These are phyloP conservation scores for Pleurotus tuber-regium DNA, from an alignment of 768 basidiomycete species.

Conservation along the genomic window DNA sequence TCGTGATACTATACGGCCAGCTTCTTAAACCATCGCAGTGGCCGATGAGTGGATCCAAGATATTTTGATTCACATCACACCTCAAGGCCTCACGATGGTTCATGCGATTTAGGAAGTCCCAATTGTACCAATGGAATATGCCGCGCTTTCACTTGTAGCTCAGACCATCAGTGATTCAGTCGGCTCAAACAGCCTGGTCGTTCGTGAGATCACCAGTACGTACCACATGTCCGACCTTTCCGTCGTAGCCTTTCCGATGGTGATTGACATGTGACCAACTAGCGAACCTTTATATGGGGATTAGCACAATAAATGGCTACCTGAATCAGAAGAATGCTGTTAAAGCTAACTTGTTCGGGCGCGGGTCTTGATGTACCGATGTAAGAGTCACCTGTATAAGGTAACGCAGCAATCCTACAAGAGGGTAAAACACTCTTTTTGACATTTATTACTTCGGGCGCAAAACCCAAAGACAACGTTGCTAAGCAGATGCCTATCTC, in stretches of 20 bases:
- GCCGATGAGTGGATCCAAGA: constrained; percentile 9
- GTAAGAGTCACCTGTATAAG: not conserved
- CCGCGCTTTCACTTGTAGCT: constrained; percentile 22
- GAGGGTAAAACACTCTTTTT: not conserved
- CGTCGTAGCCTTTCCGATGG: constrained; percentile 10
- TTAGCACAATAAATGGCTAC: constrained; percentile 2
- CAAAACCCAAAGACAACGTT: not conserved
- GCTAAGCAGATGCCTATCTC: constrained; percentile 1
- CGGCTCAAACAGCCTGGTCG: constrained; percentile 23
- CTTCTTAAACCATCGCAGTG: constrained; percentile 5
- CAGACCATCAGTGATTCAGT: constrained; percentile 28
- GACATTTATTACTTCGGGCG: not conserved
- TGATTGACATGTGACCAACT: constrained; percentile 9
- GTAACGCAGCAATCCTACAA: not conserved
- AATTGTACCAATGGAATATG: constrained; percentile 21
- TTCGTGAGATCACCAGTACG: constrained; percentile 26
- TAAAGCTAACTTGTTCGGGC: constrained; percentile 7
- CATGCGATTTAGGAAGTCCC: constrained; percentile 24
- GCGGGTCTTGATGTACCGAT: constrained; percentile 3
- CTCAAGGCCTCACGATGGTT: constrained; percentile 18
- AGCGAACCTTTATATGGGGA: constrained; percentile 6
- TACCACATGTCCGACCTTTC: constrained; percentile 32
- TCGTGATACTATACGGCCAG: constrained; percentile 11
- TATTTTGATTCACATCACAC: constrained; percentile 11
- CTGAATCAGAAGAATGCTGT: constrained; percentile 4